phyloP scores from a whole-genome alignment of 1,139 yeast genomes.

The Suhomyces coccinellae region DNA sequence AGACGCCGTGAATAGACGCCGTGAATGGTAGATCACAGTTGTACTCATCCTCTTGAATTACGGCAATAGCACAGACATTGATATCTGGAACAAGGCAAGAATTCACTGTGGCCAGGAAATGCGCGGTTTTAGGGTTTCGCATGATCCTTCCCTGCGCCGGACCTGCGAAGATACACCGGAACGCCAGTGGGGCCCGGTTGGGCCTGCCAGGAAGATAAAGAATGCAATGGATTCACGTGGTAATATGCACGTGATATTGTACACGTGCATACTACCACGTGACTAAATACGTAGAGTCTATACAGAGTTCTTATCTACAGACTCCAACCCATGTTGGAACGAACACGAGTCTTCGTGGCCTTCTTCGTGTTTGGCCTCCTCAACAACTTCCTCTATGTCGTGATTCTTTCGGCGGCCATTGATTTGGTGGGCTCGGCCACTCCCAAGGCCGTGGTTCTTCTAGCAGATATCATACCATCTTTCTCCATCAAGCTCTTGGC shows the following conservation, averaged over 20 bases:
- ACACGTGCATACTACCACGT: too few species aligned
- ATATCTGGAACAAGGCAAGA: neutral
- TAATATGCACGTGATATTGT: neutral
- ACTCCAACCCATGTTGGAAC: slow-evolving; percentile 2
- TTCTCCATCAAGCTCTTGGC: slow-evolving; percentile 68
- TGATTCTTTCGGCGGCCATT: slow-evolving; percentile 86
- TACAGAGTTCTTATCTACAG: neutral
- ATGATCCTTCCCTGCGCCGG: neutral
- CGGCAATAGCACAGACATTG: too few species aligned
- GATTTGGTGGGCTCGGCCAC: slow-evolving; percentile 82
- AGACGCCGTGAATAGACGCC: too few species aligned
- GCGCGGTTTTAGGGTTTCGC: neutral
- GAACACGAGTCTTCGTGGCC: slow-evolving; percentile 39
- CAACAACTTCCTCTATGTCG: slow-evolving; percentile 88
- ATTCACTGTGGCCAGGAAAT: neutral
- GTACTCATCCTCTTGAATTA: too few species aligned
- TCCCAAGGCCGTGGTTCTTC: slow-evolving; percentile 82
- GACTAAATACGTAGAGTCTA: neutral
- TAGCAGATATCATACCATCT: slow-evolving; percentile 88
- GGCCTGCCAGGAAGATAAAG: too few species aligned
- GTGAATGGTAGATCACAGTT: too few species aligned
- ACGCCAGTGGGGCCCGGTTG: too few species aligned
- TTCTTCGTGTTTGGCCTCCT: slow-evolving; percentile 86
- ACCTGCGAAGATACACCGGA: too few species aligned
- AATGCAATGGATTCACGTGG: too few species aligned